phyloP scores from a whole-genome alignment of 148 eudicot genomes.

The Diospyros lotus region DNA sequence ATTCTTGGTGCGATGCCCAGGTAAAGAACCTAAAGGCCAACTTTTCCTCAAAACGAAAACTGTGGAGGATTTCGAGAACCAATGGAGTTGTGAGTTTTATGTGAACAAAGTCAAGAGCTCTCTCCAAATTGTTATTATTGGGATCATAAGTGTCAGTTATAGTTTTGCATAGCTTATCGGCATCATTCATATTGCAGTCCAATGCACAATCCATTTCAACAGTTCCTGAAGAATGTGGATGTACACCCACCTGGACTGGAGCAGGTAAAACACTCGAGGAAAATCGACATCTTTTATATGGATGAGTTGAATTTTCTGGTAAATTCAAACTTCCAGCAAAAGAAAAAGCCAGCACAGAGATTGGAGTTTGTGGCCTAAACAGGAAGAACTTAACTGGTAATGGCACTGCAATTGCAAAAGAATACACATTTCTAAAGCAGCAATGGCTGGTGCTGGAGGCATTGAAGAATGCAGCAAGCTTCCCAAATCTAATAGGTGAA shows the following conservation, averaged over 20 bases:
- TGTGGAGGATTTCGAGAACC: conserved; percentile 53
- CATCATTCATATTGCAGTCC: conserved; percentile 12
- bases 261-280: conserved; percentile 1
- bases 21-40: conserved; percentile 86
- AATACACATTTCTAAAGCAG: not conserved
- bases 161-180: conserved; percentile 37
- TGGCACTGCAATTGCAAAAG: not conserved
- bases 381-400: not conserved
- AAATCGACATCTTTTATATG: not conserved
- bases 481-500: not conserved
- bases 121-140: conserved; percentile 43
- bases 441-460: not conserved
- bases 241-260: not conserved
- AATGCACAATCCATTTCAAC: conserved; percentile 4
- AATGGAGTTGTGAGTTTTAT: conserved; percentile 47
- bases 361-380: not conserved
- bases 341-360: not conserved
- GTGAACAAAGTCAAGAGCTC: conserved; percentile 36
- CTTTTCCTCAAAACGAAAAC: conserved; percentile 70
- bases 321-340: not conserved
- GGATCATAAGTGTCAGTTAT: conserved; percentile 33
- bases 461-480: not conserved
- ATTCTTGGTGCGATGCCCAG: conserved; percentile 74
- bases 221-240: conserved; percentile 8
- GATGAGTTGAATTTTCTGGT: not conserved